Evolutionary conservation across 305 asterid species (phyloP).

Genomic region (Andrographis paniculata): DNA sequence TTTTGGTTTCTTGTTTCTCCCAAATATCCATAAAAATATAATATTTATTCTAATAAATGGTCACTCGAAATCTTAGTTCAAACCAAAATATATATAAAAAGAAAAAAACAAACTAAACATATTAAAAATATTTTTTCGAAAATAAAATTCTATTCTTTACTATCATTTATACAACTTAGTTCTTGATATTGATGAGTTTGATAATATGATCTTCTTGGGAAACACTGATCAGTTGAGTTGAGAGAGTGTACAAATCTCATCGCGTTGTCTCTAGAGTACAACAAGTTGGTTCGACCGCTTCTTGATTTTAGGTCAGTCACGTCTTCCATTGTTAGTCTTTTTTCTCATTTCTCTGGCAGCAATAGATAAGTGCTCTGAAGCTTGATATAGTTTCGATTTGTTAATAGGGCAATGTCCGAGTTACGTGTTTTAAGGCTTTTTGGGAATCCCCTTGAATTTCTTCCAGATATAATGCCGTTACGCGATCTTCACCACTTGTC

Average conservation of each 20-base stretch:
- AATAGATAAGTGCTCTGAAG: constrained; percentile 21
- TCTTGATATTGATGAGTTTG: too few species aligned
- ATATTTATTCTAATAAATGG: too few species aligned
- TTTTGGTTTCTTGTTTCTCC: too few species aligned
- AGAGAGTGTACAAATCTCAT: constrained; percentile 78
- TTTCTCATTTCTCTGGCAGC: background rate
- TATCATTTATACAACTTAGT: too few species aligned
- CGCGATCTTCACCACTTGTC: constrained; percentile 90
- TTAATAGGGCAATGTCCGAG: constrained; percentile 81
- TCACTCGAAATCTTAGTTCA: too few species aligned
- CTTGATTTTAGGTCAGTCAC: constrained; percentile 92
- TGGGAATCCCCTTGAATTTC: constrained; percentile 96
- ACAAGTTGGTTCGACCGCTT: constrained; percentile 96
- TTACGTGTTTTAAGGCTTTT: constrained; percentile 85
- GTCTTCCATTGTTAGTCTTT: constrained; percentile 1
- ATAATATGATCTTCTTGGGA: constrained; percentile 22
- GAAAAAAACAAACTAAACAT: too few species aligned
- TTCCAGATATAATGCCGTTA: constrained; percentile 90
- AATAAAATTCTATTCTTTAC: too few species aligned
- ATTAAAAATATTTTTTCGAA: too few species aligned
- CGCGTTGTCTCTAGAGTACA: constrained; percentile 96
- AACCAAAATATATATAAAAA: too few species aligned
- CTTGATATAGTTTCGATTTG: constrained; percentile 38
- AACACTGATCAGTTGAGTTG: constrained; percentile 63
- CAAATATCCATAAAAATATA: too few species aligned